These are phyloP conservation scores for Cladophialophora psammophila DNA, from an alignment of 2,329 filamentous ascomycete genomes.

Conservation along the genomic window DNA sequence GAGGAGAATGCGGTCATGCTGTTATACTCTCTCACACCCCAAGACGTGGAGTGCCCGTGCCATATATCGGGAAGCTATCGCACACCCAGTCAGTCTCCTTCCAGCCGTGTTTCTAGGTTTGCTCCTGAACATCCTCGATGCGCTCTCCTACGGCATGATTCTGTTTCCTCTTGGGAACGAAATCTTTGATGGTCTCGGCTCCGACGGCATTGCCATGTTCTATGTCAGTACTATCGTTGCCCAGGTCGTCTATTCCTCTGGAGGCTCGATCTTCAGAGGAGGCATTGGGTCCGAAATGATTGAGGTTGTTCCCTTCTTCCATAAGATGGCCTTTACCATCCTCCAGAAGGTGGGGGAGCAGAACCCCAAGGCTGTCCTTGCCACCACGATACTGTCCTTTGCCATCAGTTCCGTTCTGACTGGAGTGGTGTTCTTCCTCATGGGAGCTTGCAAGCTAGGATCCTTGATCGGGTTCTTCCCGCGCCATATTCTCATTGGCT, in stretches of 20 bases:
- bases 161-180: conserved; percentile 89
- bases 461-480: conserved; percentile 97
- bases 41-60: conserved; percentile 74
- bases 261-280: conserved; percentile 86
- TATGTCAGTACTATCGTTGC: conserved; percentile 97
- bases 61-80: conserved; percentile 69
- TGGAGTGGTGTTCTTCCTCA: conserved; percentile 86
- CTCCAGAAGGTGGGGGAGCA: conserved; percentile 78
- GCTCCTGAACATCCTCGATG: conserved; percentile 91
- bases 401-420: conserved; percentile 90
- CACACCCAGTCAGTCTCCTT: conserved; percentile 73
- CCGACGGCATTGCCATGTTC: conserved; percentile 97
- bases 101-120: conserved; percentile 89
- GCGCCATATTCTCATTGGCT: conserved; percentile 93
- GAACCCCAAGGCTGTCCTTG: conserved; percentile 83
- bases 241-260: conserved; percentile 84
- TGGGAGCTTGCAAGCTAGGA: conserved; percentile 86
- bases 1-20: conserved; percentile 24
- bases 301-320: conserved; percentile 97
- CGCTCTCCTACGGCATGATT: conserved; percentile 95
- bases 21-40: conserved; percentile 60
- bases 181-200: conserved; percentile 83
- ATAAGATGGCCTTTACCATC: conserved; percentile 95
- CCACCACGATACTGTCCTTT: conserved; percentile 92
- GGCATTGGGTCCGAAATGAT: conserved; percentile 97